Percentiles rank a stretch among this genome's conserved stretches.
phyloP scores from a whole-genome alignment of 2,329 filamentous ascomycete species.

The Neofusicoccum laricinum region DNA sequence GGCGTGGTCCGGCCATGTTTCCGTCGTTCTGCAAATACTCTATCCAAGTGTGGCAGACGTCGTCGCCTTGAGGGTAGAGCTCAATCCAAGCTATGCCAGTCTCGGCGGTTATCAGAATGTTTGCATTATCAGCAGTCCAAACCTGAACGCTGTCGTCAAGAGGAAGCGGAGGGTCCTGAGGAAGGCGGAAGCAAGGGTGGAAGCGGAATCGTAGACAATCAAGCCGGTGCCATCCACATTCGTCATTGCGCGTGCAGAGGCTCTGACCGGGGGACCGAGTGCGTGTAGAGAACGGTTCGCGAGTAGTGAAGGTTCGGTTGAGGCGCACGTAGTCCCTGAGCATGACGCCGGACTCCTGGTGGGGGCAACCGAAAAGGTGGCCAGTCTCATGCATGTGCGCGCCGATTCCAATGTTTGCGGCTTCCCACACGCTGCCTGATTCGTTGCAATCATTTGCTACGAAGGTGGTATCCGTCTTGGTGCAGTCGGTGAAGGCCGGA shows the following conservation, averaged over 20 bases:
- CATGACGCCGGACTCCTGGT: slow-evolving; percentile 92
- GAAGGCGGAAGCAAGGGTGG: slow-evolving; percentile 85
- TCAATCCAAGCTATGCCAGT: slow-evolving; percentile 85
- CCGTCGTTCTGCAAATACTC: slow-evolving; percentile 66
- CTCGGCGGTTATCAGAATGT: slow-evolving; percentile 71
- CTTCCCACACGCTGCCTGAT: slow-evolving; percentile 88
- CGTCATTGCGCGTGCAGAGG: slow-evolving; percentile 70
- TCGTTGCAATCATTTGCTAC: slow-evolving; percentile 86
- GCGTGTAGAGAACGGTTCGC: slow-evolving; percentile 82
- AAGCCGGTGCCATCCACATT: slow-evolving; percentile 88
- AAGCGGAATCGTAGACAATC: slow-evolving; percentile 85
- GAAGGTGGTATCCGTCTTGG: slow-evolving; percentile 74
- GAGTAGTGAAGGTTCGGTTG: slow-evolving; percentile 76
- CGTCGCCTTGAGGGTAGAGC: slow-evolving; percentile 75
- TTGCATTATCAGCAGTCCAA: slow-evolving; percentile 77
- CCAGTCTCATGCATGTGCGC: slow-evolving; percentile 90
- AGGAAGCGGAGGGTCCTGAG: slow-evolving; percentile 60
- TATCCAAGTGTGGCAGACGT: slow-evolving; percentile 75
- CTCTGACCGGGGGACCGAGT: slow-evolving; percentile 78
- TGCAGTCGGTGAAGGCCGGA: slow-evolving; percentile 85
- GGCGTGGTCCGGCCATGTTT: slow-evolving; percentile 58
- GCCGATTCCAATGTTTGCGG: slow-evolving; percentile 90
- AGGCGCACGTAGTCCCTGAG: slow-evolving; percentile 79
- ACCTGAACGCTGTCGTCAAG: slow-evolving; percentile 78
- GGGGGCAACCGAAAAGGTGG: slow-evolving; percentile 84